Conservation (phyloP, 2,329 filamentous ascomycete genomes). For the Cylindrodendrum hubeiense region DNA sequence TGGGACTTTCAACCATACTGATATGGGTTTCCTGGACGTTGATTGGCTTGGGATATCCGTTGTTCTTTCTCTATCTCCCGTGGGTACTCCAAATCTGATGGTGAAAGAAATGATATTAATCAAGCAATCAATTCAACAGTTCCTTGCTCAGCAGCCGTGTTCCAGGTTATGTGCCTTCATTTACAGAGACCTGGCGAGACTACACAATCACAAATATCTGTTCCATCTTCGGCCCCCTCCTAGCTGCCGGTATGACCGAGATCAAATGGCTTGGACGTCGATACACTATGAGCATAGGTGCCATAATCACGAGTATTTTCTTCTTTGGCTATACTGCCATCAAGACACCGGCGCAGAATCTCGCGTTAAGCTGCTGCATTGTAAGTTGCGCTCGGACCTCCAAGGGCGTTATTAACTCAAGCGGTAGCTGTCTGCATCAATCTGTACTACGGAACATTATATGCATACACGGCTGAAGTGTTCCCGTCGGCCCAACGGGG, state of each 20-base stretch:
- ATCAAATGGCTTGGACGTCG: conserved; percentile 65
- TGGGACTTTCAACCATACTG: conserved; percentile 68
- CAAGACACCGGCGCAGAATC: neutral
- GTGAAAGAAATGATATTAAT: neutral
- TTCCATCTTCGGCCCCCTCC: conserved; percentile 72
- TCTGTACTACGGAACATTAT: conserved; percentile 74
- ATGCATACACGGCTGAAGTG: conserved; percentile 61
- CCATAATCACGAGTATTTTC: conserved; percentile 54
- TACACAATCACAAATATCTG: conserved; percentile 75
- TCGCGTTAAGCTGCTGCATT: neutral
- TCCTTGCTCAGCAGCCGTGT: conserved; percentile 25
- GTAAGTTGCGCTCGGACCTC: neutral
- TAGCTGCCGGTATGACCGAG: conserved; percentile 71
- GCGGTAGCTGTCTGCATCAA: conserved; percentile 2
- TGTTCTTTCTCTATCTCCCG: conserved; percentile 77
- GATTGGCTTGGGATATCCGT: conserved; percentile 75
- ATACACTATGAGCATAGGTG: conserved; percentile 57
- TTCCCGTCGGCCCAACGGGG: conserved; percentile 68
- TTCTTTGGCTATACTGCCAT: conserved; percentile 52
- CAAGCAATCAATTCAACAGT: neutral
- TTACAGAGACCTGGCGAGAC: conserved; percentile 71
- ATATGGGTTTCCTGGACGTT: conserved; percentile 76
- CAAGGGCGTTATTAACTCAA: neutral
- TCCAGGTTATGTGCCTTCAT: conserved; percentile 62
- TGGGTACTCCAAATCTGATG: conserved; percentile 38